Evolutionary conservation across 495 filamentous ascomycete genomes (phyloP).

Genomic region (Annulohypoxylon stygium): DNA sequence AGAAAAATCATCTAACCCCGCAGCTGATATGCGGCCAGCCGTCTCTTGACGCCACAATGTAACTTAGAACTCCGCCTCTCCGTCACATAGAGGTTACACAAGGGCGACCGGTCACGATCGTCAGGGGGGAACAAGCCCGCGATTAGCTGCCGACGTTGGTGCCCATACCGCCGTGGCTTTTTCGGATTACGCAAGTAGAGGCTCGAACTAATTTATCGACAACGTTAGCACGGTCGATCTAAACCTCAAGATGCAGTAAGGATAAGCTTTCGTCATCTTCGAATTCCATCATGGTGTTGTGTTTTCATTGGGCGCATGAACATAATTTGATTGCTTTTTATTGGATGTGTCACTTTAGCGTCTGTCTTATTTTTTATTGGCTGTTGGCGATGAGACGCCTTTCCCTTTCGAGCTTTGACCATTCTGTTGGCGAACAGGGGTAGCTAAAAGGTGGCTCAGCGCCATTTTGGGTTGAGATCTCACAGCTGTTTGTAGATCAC

Average conservation of each 20-base stretch:
- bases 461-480: neutral
- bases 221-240: neutral
- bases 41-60: neutral
- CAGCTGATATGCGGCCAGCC: neutral
- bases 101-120: neutral
- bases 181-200: neutral
- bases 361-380: neutral
- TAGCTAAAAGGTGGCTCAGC: neutral
- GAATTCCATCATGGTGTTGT: neutral
- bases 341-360: neutral
- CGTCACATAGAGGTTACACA: neutral
- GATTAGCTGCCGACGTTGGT: neutral
- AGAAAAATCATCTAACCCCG: neutral
- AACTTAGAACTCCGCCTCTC: neutral
- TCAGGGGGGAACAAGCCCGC: neutral
- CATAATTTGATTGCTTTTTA: neutral
- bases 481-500: neutral
- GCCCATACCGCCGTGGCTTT: neutral
- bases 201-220: neutral
- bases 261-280: slow-evolving; percentile 4
- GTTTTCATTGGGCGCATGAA: neutral
- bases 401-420: neutral
- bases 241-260: neutral
- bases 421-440: neutral
- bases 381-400: neutral